Evolutionary conservation across 2,329 filamentous ascomycete genomes (phyloP), one percentile per base, ranked within the genome.

Genomic region (Plenodomus tracheiphilus): DNA sequence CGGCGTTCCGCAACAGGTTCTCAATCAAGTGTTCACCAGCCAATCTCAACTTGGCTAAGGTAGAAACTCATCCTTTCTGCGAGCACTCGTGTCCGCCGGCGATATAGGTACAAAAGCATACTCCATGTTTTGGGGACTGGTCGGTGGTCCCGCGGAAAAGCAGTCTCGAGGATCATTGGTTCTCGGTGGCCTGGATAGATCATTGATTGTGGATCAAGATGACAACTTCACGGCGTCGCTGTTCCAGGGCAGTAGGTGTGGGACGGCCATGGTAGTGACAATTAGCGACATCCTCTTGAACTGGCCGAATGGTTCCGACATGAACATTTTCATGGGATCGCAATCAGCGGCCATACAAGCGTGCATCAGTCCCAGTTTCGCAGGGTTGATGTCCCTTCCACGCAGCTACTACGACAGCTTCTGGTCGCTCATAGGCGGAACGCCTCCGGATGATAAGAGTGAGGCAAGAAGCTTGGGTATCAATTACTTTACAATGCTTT

Each of bases 61-160:
- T 5, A 38, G 46, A 7, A 66, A 71, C 41, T 73, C 69, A 21
- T 65, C 68, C 1, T 42, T 73, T 21, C 47, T 74, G 5, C 51
- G 51, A 15, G 37, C 51, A 11, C 59, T 72, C 11, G 49, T 59
- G 36, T 41, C 50, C 13, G 44, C 60, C 4, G 61, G 62, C 16
- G 43, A 57, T 28, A 72, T 71, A 44, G 51, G 54, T 5, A 64
- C 62, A 25, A 61, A 61, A 16, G 61, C 58, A 15, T 72, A 65
- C 54, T 63, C 62, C 19, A 58, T 68, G n/a, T 72, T 68, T 42
- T 72, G 64, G 61, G 70, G 68, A 15, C 49, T 58, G 11, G 56
- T 56, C 18, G 62, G 60, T 30, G 49, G 51, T 42, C 46, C 50
- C 6, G 28, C 48, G n/a, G 59, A 43, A 42, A 44, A 44, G 43